phyloP scores from a whole-genome alignment of 345 rosid genomes.

The Pistacia vera region DNA sequence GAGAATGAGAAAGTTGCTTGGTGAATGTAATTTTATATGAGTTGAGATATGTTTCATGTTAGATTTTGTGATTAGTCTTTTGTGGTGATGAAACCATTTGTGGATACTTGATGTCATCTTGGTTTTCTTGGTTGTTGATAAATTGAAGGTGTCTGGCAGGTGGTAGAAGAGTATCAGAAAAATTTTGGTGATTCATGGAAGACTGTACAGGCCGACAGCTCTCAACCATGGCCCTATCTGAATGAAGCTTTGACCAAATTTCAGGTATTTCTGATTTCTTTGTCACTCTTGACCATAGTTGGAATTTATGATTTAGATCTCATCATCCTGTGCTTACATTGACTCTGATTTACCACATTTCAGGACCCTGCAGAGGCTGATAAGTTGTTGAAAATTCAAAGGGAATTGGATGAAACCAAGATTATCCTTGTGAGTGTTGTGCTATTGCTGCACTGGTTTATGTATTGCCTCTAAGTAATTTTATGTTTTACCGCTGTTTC shows the following conservation, averaged over 20 bases:
- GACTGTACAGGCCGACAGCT: conserved; percentile 57
- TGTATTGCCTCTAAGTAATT: not conserved
- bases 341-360: conserved; percentile 17
- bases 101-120: not conserved
- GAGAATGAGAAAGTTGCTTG: not conserved
- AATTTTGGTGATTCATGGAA: conserved; percentile 90
- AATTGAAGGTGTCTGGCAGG: conserved; percentile 38
- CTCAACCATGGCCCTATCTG: conserved; percentile 83
- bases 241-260: conserved; percentile 74
- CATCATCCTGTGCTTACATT: not conserved
- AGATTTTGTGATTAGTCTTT: not conserved
- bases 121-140: not conserved
- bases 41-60: not conserved
- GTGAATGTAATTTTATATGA: not conserved
- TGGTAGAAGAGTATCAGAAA: conserved; percentile 92
- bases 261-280: conserved; percentile 55
- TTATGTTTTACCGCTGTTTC: not conserved
- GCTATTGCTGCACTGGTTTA: not conserved
- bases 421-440: conserved; percentile 82
- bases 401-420: conserved; percentile 98
- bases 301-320: not conserved
- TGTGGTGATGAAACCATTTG: not conserved
- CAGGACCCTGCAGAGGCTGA: conserved; percentile 99
- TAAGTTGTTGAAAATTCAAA: conserved; percentile 92
- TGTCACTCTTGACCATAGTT: conserved; percentile 1